Percentiles rank a stretch among this genome's conserved stretches.
These are phyloP conservation scores for Rhodotorula taiwanensis DNA, from an alignment of 768 basidiomycete species.

Conservation along the genomic window DNA sequence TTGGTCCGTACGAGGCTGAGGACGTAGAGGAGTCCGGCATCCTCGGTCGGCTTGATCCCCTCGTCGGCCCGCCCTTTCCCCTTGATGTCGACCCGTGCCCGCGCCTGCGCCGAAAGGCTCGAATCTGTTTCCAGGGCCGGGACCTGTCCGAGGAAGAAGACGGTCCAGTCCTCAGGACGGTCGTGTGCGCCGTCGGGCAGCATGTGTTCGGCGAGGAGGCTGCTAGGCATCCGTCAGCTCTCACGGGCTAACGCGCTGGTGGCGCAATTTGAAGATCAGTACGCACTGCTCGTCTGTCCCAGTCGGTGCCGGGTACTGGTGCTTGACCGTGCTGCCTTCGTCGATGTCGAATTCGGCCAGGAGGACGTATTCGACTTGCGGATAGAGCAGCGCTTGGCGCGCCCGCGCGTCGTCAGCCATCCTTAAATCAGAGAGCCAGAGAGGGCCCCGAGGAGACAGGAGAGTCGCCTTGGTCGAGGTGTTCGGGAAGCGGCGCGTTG, in stretches of 20 bases:
- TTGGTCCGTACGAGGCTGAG: conserved; percentile 86
- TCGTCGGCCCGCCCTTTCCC: conserved; percentile 13
- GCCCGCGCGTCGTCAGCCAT: not conserved
- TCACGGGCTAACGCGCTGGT: too few relatives aligned
- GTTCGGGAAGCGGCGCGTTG: too few relatives aligned
- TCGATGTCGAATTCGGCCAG: conserved; percentile 99
- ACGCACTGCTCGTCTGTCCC: conserved; percentile 89
- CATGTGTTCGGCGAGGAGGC: conserved; percentile 93
- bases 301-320: conserved; percentile 90
- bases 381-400: not conserved
- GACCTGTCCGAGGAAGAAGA: conserved; percentile 96
- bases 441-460: too few relatives aligned
- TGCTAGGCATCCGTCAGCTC: conserved; percentile 42
- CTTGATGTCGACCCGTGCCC: not conserved
- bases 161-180: conserved; percentile 92
- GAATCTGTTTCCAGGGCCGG: conserved; percentile 70
- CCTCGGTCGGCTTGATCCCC: conserved; percentile 21
- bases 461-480: too few relatives aligned
- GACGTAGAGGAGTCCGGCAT: conserved; percentile 68
- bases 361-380: conserved; percentile 58
- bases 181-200: conserved; percentile 95
- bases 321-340: conserved; percentile 82
- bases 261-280: too few relatives aligned
- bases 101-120: conserved; percentile 61
- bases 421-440: too few relatives aligned